phyloP scores from a whole-genome alignment of 768 basidiomycete genomes.

The Trametes cubensis region DNA sequence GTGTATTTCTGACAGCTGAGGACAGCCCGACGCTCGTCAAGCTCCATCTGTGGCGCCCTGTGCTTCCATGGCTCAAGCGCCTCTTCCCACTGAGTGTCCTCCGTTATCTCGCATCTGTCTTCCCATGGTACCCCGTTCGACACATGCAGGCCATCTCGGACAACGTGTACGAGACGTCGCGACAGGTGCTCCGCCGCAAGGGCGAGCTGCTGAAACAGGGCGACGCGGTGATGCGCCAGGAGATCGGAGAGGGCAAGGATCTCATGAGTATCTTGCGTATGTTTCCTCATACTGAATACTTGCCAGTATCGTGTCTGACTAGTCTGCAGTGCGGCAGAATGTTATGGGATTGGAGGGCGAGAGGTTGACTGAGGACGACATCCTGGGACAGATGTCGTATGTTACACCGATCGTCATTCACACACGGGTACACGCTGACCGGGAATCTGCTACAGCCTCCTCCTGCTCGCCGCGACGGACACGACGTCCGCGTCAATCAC shows the following conservation, averaged over 20 bases:
- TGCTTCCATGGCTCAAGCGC: conserved; percentile 5
- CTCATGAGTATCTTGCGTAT: conserved; percentile 14
- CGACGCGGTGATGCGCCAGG: background rate
- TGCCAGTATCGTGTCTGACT: background rate
- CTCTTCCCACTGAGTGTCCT: background rate
- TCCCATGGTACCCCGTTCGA: background rate
- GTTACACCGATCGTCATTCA: background rate
- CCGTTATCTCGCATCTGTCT: background rate
- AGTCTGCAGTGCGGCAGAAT: conserved; percentile 2
- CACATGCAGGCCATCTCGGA: conserved; percentile 10
- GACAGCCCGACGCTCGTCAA: conserved; percentile 3
- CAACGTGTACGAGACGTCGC: background rate
- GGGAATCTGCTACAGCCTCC: background rate
- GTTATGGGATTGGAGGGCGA: background rate
- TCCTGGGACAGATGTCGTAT: conserved; percentile 16
- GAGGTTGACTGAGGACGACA: background rate
- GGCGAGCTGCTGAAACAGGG: background rate
- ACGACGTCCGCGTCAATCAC: conserved; percentile 4
- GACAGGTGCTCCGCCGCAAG: background rate
- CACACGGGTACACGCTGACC: too few relatives aligned
- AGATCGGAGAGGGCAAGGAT: conserved; percentile 10
- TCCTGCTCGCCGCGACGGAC: conserved; percentile 10
- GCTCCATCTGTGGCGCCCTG: background rate
- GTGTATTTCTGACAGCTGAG: background rate
- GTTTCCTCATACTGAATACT: background rate